phyloP scores from a whole-genome alignment of 768 basidiomycete species.

The Chiua virens region DNA sequence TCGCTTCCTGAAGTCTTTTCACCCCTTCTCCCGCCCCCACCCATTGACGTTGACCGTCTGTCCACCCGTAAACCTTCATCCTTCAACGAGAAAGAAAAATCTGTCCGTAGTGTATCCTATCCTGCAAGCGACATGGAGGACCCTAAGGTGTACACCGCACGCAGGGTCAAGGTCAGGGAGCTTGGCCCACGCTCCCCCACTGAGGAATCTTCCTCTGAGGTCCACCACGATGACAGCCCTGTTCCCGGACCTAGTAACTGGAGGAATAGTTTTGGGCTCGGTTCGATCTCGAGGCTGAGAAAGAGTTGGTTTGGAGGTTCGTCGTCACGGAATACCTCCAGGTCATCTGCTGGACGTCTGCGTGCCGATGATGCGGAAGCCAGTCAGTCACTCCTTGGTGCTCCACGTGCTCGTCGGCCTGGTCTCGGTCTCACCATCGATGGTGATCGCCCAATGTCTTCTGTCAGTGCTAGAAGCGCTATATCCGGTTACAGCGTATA shows the following conservation, averaged over 20 bases:
- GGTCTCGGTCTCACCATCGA: conserved; percentile 40
- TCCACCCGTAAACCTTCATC: conserved; percentile 25
- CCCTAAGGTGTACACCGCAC: conserved; percentile 34
- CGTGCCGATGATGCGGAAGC: conserved; percentile 48
- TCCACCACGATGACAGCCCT: conserved; percentile 15
- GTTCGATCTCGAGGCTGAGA: conserved; percentile 49
- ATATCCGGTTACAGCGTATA: conserved; percentile 57
- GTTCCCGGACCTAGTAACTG: conserved; percentile 32
- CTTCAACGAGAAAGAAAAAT: conserved; percentile 34
- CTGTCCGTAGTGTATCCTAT: conserved; percentile 32
- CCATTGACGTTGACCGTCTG: conserved; percentile 34
- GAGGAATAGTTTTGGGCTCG: conserved; percentile 43
- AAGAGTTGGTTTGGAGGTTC: conserved; percentile 57
- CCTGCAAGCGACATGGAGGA: conserved; percentile 34
- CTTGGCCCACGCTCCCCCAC: conserved; percentile 26
- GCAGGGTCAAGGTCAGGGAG: conserved; percentile 41
- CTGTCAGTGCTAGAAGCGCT: conserved; percentile 53
- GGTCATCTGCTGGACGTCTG: conserved; percentile 23
- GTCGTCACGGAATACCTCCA: conserved; percentile 30
- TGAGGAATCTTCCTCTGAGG: conserved; percentile 14
- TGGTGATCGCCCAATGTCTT: conserved; percentile 56
- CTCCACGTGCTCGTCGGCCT: conserved; percentile 22
- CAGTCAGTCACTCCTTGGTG: conserved; percentile 38
- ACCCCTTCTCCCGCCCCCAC: conserved; percentile 41
- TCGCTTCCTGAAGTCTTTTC: conserved; percentile 29